Percentiles rank a stretch among this genome's conserved stretches.
These are phyloP conservation scores for Passiflora organensis DNA, from an alignment of 345 rosid genomes.

Conservation along the genomic window DNA sequence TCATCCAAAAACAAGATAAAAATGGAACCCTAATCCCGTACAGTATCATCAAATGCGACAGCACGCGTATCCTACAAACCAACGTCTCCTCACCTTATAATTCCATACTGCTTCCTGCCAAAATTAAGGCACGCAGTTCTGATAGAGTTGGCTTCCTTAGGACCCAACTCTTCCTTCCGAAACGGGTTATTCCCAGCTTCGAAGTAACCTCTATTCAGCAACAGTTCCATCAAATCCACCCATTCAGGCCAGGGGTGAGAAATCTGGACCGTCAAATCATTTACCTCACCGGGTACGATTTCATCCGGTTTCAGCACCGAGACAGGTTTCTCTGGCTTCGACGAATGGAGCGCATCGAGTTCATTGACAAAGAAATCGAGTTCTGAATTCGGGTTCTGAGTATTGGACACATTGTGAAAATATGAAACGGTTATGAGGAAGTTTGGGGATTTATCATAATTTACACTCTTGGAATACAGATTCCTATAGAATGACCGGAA, in stretches of 20 bases:
- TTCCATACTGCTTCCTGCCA: constrained; percentile 54
- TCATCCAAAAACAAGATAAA: neutral
- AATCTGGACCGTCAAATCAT: constrained; percentile 24
- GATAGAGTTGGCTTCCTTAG: constrained; percentile 49
- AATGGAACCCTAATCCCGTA: neutral
- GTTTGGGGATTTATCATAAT: neutral
- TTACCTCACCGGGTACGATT: constrained; percentile 43
- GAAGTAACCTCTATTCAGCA: constrained; percentile 55
- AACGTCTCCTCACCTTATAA: constrained; percentile 48
- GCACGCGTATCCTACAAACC: no score
- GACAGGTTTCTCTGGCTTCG: constrained; percentile 18
- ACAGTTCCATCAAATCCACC: constrained; percentile 59
- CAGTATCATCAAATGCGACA: no score
- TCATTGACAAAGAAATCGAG: constrained; percentile 17
- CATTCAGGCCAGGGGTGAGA: constrained; percentile 84
- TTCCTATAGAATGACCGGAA: constrained; percentile 11
- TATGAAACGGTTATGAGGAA: constrained; percentile 18
- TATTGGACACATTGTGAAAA: constrained; percentile 12
- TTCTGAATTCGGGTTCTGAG: neutral
- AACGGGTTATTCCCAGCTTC: constrained; percentile 41
- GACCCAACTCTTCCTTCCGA: constrained; percentile 27
- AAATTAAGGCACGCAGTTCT: constrained; percentile 83
- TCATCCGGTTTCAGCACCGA: neutral
- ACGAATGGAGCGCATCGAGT: constrained; percentile 18
- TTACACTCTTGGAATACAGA: neutral